Conservation (phyloP, 352 stramenopile species). For the Pythium rishiriense region DNA sequence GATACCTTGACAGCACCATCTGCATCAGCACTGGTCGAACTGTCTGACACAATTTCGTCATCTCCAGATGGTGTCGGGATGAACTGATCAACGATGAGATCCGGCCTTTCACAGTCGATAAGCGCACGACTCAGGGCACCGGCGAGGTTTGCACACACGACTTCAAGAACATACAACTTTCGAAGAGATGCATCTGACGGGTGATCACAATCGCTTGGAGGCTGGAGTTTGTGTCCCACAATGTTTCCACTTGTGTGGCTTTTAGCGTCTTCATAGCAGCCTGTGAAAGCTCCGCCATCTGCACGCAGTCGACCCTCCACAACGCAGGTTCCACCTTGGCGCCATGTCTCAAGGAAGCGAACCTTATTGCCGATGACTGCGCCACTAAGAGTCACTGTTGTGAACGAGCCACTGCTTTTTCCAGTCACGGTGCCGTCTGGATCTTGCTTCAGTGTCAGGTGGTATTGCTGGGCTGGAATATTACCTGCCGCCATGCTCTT, state of each 20-base stretch:
- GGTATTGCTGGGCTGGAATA: conserved; percentile 87
- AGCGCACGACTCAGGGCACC: conserved; percentile 71
- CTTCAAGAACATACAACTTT: conserved; percentile 70
- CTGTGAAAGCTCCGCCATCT: conserved; percentile 70
- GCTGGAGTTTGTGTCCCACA: conserved; percentile 53
- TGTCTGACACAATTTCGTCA: conserved; percentile 43
- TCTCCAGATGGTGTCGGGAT: conserved; percentile 25
- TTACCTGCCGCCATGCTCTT: conserved; percentile 87
- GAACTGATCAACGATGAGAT: conserved; percentile 57
- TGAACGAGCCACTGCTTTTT: conserved; percentile 80
- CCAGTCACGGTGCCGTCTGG: conserved; percentile 63
- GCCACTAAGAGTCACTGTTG: conserved; percentile 77
- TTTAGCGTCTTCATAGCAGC: conserved; percentile 87
- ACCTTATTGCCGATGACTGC: conserved; percentile 77
- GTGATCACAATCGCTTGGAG: not conserved
- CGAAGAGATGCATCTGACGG: not conserved
- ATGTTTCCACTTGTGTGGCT: conserved; percentile 86
- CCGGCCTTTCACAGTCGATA: conserved; percentile 55
- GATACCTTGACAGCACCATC: conserved; percentile 45
- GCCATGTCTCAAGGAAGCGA: conserved; percentile 86
- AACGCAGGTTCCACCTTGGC: conserved; percentile 84
- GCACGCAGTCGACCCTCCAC: conserved; percentile 76
- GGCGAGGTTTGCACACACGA: conserved; percentile 75
- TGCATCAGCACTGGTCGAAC: conserved; percentile 20
- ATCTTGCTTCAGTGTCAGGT: conserved; percentile 71